phyloP scores from a whole-genome alignment of 352 stramenopile species.

The Phytophthora pluvialis region DNA sequence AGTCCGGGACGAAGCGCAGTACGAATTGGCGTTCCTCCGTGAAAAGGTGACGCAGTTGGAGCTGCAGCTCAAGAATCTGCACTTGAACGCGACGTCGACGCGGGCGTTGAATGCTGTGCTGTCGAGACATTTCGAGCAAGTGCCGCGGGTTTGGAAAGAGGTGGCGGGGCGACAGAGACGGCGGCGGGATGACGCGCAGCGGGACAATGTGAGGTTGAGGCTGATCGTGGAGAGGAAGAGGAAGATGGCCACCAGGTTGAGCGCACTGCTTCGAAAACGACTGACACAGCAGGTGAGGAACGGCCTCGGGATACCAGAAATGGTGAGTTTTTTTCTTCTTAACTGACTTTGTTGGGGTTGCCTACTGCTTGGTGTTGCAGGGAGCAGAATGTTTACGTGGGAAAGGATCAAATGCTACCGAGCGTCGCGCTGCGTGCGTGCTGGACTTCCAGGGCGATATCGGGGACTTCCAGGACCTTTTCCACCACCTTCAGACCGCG shows the following conservation, averaged over 20 bases:
- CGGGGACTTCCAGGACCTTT: constrained; percentile 42
- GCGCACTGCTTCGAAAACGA: constrained; percentile 29
- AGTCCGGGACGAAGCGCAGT: constrained; percentile 48
- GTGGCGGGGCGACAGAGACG: constrained; percentile 25
- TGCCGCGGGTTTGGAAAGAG: constrained; percentile 29
- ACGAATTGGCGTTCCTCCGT: constrained; percentile 71
- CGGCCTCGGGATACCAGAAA: not conserved
- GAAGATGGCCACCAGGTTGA: constrained; percentile 32
- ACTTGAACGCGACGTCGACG: constrained; percentile 8
- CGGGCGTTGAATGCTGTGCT: constrained; percentile 1
- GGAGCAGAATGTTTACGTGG: constrained; percentile 7
- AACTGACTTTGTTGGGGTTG: not conserved
- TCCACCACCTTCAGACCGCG: constrained; percentile 38
- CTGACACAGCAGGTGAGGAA: constrained; percentile 32
- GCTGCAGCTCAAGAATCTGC: constrained; percentile 51
- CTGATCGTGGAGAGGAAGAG: constrained; percentile 33
- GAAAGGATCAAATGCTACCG: constrained; percentile 1
- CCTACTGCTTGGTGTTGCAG: constrained; percentile 5
- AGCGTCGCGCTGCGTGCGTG: constrained; percentile 14
- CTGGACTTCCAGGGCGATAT: constrained; percentile 40
- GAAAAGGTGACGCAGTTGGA: constrained; percentile 64
- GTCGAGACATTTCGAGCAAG: constrained; percentile 1
- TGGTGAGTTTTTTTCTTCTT: not conserved
- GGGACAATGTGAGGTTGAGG: constrained; percentile 40
- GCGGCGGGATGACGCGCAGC: constrained; percentile 26